Conservation (phyloP, 345 rosid genomes). For the Balakata baccata region DNA sequence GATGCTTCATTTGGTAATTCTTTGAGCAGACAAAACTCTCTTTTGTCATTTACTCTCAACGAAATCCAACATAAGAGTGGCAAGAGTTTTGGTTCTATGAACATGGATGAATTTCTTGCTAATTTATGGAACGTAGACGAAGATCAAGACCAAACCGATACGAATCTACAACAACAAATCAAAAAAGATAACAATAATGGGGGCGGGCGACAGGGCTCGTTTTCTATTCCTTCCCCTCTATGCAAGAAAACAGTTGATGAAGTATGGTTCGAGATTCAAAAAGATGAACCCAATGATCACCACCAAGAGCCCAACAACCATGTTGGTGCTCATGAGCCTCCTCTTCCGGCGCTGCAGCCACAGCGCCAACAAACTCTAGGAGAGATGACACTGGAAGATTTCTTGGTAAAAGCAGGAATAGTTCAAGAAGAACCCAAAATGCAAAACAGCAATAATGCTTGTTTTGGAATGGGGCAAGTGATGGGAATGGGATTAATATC, state of each 20-base stretch:
- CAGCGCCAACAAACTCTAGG: conserved; percentile 62
- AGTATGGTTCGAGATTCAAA: conserved; percentile 82
- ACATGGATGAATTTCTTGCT: conserved; percentile 84
- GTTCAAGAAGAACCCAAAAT: conserved; percentile 46
- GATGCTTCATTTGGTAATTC: conserved; percentile 18
- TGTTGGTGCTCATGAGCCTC: conserved; percentile 20
- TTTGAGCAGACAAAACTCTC: conserved; percentile 41
- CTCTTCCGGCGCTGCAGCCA: conserved; percentile 15
- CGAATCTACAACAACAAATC: neutral
- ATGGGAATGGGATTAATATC: conserved; percentile 30
- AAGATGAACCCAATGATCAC: conserved; percentile 36
- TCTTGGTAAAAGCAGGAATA: conserved; percentile 75
- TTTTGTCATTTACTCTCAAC: conserved; percentile 68
- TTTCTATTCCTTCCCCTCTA: conserved; percentile 62
- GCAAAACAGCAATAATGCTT: conserved; percentile 13
- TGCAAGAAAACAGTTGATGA: conserved; percentile 89
- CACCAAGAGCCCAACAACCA: conserved; percentile 13
- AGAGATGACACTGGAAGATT: conserved; percentile 82
- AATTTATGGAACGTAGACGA: conserved; percentile 70
- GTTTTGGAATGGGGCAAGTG: conserved; percentile 36
- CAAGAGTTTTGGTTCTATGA: conserved; percentile 76
- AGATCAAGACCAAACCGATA: conserved; percentile 23
- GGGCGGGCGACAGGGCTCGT: conserved; percentile 52
- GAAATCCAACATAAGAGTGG: conserved; percentile 83
- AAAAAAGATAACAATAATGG: neutral